Evolutionary conservation across 345 rosid genomes (phyloP).

Genomic region (Eucalyptus lansdowneana): DNA sequence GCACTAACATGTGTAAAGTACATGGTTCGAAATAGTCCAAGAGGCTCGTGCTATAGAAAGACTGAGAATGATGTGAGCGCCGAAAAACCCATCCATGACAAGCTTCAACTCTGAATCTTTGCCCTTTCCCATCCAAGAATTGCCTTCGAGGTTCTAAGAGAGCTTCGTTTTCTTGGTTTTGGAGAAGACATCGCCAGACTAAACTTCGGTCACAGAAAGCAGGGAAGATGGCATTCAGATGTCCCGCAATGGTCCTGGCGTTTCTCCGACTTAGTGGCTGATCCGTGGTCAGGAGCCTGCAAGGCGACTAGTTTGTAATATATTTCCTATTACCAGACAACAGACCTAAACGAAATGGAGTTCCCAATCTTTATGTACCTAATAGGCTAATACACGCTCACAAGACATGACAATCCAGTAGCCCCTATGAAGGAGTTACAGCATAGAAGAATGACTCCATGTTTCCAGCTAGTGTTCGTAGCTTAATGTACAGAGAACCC

Average conservation of each 20-base stretch:
- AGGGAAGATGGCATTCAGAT: neutral
- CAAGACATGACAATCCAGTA: neutral
- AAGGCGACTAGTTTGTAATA: neutral
- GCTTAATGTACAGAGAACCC: neutral
- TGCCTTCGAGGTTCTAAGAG: neutral
- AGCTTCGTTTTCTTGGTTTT: neutral
- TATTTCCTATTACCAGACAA: neutral
- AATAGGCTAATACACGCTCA: neutral
- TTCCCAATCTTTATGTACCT: neutral
- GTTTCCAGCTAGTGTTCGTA: neutral
- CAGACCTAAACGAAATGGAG: neutral
- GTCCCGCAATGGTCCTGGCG: neutral
- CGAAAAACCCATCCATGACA: neutral
- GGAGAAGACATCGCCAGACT: neutral
- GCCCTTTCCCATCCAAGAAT: neutral
- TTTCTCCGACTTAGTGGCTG: neutral
- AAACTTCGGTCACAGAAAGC: neutral
- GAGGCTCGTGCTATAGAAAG: neutral
- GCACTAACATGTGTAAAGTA: neutral
- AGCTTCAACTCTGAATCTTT: neutral
- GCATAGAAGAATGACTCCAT: neutral
- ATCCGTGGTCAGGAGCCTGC: neutral
- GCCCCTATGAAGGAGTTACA: neutral
- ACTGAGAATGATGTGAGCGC: neutral
- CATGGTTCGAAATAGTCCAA: neutral